Evolutionary conservation across 2,329 filamentous ascomycete species (phyloP).

Genomic region (Microdochium paspali): DNA sequence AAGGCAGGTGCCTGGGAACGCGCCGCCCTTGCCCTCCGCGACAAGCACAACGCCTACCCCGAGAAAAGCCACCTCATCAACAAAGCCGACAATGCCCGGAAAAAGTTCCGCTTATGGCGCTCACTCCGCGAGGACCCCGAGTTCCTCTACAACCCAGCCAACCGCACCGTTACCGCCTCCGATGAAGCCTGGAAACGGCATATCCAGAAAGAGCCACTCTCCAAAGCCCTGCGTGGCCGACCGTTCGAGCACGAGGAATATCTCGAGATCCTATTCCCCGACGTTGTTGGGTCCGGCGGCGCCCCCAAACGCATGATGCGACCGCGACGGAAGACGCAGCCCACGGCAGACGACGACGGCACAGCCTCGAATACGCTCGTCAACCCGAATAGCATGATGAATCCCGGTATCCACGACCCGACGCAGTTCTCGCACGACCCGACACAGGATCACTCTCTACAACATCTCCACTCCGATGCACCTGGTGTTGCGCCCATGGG

Average conservation of each 20-base stretch:
- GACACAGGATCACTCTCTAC: background rate
- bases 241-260: slow-evolving; percentile 52
- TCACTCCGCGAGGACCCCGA: slow-evolving; percentile 47
- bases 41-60: slow-evolving; percentile 46
- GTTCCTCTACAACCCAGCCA: slow-evolving; percentile 42
- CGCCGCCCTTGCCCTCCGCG: slow-evolving; percentile 42
- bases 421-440: background rate
- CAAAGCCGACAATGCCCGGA: slow-evolving; percentile 54
- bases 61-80: slow-evolving; percentile 54
- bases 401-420: slow-evolving; percentile 11
- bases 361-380: slow-evolving; percentile 7
- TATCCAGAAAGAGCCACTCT: slow-evolving; percentile 51
- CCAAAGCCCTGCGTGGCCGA: slow-evolving; percentile 44
- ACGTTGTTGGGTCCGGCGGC: slow-evolving; percentile 49
- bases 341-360: slow-evolving; percentile 11
- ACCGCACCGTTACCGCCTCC: slow-evolving; percentile 41
- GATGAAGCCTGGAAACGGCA: slow-evolving; percentile 49
- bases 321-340: slow-evolving; percentile 38
- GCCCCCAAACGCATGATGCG: slow-evolving; percentile 51
- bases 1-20: slow-evolving; percentile 53
- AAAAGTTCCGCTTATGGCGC: slow-evolving; percentile 53
- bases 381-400: slow-evolving; percentile 3
- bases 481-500: background rate
- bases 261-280: slow-evolving; percentile 51
- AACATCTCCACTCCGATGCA: background rate